phyloP scores from a whole-genome alignment of 2,329 filamentous ascomycete species.

The Geosmithia flava region DNA sequence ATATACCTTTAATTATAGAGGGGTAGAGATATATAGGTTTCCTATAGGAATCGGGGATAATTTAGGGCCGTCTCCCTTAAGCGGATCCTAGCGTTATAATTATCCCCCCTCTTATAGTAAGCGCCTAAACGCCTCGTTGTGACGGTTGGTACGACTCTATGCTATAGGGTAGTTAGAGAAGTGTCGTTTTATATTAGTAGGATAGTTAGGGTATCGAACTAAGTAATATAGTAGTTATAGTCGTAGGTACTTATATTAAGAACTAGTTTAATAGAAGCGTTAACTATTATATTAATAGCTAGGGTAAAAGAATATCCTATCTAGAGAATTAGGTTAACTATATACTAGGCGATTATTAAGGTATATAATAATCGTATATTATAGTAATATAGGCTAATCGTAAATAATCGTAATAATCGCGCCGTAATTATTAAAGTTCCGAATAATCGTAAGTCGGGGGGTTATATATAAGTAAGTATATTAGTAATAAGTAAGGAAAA shows the following conservation, averaged over 20 bases:
- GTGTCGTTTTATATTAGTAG: neutral
- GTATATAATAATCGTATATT: too few relatives aligned
- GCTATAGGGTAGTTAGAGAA: too few relatives aligned
- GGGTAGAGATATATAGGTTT: too few relatives aligned
- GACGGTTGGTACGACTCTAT: neutral
- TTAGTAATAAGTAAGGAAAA: constrained; percentile 1
- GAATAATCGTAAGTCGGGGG: neutral
- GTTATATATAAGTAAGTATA: too few relatives aligned
- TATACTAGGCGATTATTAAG: neutral
- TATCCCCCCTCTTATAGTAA: too few relatives aligned
- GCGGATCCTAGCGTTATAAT: too few relatives aligned
- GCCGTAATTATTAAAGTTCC: neutral
- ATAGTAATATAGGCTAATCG: neutral
- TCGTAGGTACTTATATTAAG: neutral
- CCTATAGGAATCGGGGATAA: too few relatives aligned
- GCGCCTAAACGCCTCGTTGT: too few relatives aligned
- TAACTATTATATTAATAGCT: neutral
- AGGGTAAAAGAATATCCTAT: too few relatives aligned
- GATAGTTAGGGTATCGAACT: neutral
- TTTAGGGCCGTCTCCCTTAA: too few relatives aligned
- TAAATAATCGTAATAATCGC: neutral
- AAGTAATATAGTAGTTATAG: neutral
- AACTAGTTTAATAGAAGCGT: neutral
- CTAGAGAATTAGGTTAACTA: neutral
- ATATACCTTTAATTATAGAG: too few relatives aligned